A percentile compares a stretch with the other conserved stretches of the same genome.
phyloP scores from a whole-genome alignment of 768 basidiomycete genomes.

The Leccinellum rugosiceps region DNA sequence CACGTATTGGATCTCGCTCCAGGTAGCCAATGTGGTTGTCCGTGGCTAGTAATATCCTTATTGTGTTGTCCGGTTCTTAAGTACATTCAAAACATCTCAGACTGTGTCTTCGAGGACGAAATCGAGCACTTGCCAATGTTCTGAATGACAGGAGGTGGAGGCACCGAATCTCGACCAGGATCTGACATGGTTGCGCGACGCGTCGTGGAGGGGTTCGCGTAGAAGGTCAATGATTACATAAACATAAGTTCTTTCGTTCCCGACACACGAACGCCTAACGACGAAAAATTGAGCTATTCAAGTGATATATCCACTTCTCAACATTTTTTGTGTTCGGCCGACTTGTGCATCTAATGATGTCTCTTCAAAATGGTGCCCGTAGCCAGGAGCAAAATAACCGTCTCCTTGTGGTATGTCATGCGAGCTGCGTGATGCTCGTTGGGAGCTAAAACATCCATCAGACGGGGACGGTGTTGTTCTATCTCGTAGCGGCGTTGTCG shows the following conservation, averaged over 20 bases:
- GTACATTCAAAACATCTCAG: slow-evolving; percentile 2
- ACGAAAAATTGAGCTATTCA: too few species aligned
- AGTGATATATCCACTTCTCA: too few species aligned
- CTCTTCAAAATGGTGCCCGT: slow-evolving; percentile 25
- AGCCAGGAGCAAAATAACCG: slow-evolving; percentile 31
- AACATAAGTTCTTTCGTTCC: background rate
- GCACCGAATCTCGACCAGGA: slow-evolving; percentile 21
- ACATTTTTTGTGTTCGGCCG: too few species aligned
- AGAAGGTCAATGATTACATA: background rate
- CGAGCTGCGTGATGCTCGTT: background rate
- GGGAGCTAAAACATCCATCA: slow-evolving; percentile 27
- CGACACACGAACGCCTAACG: too few species aligned
- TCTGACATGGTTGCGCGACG: slow-evolving; percentile 27
- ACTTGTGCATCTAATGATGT: too few species aligned
- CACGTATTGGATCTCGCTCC: slow-evolving; percentile 91
- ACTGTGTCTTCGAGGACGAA: background rate
- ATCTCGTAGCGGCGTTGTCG: slow-evolving; percentile 83
- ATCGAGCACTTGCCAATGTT: slow-evolving; percentile 35
- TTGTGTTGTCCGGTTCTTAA: slow-evolving; percentile 61
- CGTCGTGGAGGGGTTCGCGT: slow-evolving; percentile 18
- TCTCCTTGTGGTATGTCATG: slow-evolving; percentile 31
- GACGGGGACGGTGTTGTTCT: slow-evolving; percentile 78
- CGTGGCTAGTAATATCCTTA: slow-evolving; percentile 85
- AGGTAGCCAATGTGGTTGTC: slow-evolving; percentile 96
- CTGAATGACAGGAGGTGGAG: slow-evolving; percentile 35